phyloP scores from a whole-genome alignment of 2,329 filamentous ascomycete species.

The Penicillium sp. region DNA sequence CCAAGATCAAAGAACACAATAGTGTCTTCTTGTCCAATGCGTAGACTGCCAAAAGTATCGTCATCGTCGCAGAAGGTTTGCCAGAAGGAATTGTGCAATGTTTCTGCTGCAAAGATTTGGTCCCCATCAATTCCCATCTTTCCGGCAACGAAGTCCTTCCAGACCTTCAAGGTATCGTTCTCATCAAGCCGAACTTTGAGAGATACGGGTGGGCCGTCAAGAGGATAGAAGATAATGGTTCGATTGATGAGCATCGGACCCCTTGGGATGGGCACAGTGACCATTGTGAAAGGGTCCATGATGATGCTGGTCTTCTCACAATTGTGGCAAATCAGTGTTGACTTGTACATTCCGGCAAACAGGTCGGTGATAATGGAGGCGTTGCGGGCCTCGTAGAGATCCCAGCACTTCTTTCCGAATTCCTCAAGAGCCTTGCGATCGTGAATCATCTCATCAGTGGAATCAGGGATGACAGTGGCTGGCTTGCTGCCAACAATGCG shows the following conservation, averaged over 20 bases:
- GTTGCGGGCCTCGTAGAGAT: constrained; percentile 83
- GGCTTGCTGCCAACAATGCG: constrained; percentile 80
- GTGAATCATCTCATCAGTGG: constrained; percentile 87
- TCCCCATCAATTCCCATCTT: constrained; percentile 44
- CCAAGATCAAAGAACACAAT: constrained; percentile 72
- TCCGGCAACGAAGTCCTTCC: constrained; percentile 47
- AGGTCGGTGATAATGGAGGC: constrained; percentile 92
- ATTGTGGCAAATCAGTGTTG: constrained; percentile 80
- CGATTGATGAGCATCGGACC: constrained; percentile 74
- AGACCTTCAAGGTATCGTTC: constrained; percentile 51
- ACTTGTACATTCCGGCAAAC: constrained; percentile 97
- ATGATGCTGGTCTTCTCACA: constrained; percentile 97
- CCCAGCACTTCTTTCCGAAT: constrained; percentile 81
- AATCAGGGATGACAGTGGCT: constrained; percentile 95
- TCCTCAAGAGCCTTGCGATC: constrained; percentile 69
- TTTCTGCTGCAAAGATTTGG: constrained; percentile 70
- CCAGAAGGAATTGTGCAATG: constrained; percentile 77
- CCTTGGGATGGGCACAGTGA: constrained; percentile 74
- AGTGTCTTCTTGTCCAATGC: constrained; percentile 55
- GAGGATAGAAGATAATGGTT: constrained; percentile 65
- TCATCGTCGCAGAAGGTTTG: constrained; percentile 68
- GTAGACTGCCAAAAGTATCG: constrained; percentile 56
- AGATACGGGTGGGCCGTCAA: constrained; percentile 60
- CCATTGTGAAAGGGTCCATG: constrained; percentile 92
- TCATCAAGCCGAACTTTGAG: constrained; percentile 70